Evolutionary conservation across 768 basidiomycete species (phyloP), one percentile per base, ranked within the genome.

Genomic region (Trametes sanguinea): DNA sequence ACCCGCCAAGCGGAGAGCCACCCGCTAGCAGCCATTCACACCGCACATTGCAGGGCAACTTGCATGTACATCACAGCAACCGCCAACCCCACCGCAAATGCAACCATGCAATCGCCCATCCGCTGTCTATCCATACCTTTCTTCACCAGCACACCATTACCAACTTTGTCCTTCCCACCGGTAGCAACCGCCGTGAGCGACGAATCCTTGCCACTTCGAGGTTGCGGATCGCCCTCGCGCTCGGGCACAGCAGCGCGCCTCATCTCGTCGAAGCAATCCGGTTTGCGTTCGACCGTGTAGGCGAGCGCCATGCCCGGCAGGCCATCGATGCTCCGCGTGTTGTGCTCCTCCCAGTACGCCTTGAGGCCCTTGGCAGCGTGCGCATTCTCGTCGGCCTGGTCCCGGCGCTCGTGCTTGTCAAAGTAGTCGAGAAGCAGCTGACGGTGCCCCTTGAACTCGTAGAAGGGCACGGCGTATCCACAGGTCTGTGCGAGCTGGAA

Each of bases 401-500:
- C 84, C 2, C 67, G 62, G 0, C 54, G 54, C 69, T 88, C 86
- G 55, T 79, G 76, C 61, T 71, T 73, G 8, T 72, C 75, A 30
- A 77, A 78, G 71, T 72, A 82, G 32, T 80, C 76, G 44, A 81
- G 75, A 14, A 86, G 81, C 8, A 77, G 77, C 2, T 77, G 80
- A 29, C 88, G 85, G 57, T 87, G 83, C 3, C 76, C 74, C 43
- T 81, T 72, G 73, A 83, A 89, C 45, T 78, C 75, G 69, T 83
- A 88, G 66, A 80, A 80, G 2, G 89, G 88, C 29, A 88, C 81
- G 0, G 81, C 80, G 65, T 80, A 89, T 17, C 88, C 87, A 64
- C 87, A 90, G 1, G 87, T 86, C 88, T 89, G 63, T 2, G 77
- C 13, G n/a, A 14, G 45, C 16, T 9, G 47, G 54, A 10, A 43